Percentiles rank a stretch among this genome's conserved stretches.
These are phyloP conservation scores for Casuarina glauca DNA, from an alignment of 306 rosid species.

Conservation along the genomic window DNA sequence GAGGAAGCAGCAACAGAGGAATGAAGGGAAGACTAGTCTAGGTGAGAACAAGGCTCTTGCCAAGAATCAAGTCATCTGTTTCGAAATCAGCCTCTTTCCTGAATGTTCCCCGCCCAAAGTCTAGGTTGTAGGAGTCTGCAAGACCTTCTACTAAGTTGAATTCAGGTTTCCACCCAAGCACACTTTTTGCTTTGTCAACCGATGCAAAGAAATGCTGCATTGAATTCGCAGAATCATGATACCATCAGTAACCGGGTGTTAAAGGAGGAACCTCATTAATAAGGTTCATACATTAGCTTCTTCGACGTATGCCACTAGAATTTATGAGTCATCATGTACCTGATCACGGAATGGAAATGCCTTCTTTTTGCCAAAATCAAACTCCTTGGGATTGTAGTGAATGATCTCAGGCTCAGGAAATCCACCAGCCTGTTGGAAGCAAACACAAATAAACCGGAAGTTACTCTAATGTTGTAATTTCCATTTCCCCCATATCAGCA, in stretches of 20 bases:
- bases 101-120: slow-evolving; percentile 90
- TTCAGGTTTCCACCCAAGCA: slow-evolving; percentile 83
- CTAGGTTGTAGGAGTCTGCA: slow-evolving; percentile 79
- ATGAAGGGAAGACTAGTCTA: slow-evolving; percentile 12
- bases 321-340: slow-evolving; percentile 40
- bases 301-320: neutral
- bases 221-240: neutral
- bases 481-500: neutral
- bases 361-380: slow-evolving; percentile 92
- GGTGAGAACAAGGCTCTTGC: slow-evolving; percentile 70
- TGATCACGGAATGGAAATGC: slow-evolving; percentile 95
- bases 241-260: neutral
- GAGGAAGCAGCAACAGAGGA: slow-evolving; percentile 14
- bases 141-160: slow-evolving; percentile 81
- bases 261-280: neutral
- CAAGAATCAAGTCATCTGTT: slow-evolving; percentile 92
- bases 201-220: slow-evolving; percentile 97
- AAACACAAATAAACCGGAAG: neutral
- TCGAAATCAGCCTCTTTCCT: slow-evolving; percentile 88
- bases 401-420: slow-evolving; percentile 94
- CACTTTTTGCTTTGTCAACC: slow-evolving; percentile 75
- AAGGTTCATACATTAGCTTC: neutral
- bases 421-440: slow-evolving; percentile 70
- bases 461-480: neutral
- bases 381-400: slow-evolving; percentile 91